Percentiles rank a stretch among this genome's conserved stretches.
Conservation (phyloP, 2,329 filamentous ascomycete genomes). For the Clarireedia paspali region DNA sequence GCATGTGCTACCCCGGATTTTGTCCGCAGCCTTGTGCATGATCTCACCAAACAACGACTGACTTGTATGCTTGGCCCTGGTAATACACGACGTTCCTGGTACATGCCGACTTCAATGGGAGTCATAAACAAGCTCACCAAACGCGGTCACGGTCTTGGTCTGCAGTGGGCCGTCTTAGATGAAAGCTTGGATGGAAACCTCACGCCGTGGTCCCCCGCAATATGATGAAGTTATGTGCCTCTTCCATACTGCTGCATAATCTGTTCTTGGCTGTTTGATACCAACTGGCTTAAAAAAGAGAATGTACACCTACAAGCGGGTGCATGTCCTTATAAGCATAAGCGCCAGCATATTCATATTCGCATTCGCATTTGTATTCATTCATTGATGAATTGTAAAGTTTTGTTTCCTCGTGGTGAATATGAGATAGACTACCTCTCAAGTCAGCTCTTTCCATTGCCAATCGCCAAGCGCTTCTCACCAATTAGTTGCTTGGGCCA, state of each 20-base stretch:
- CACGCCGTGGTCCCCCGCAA: conserved; percentile 1
- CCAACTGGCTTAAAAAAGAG: background rate
- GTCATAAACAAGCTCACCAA: background rate
- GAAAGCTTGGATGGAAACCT: conserved; percentile 6
- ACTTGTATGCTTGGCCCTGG: background rate
- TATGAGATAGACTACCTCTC: background rate
- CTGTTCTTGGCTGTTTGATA: no score
- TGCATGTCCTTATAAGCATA: background rate
- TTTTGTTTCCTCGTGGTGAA: background rate
- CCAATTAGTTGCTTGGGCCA: background rate
- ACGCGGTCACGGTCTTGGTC: background rate
- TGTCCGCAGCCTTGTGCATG: conserved; percentile 13
- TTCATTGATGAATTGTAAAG: no score
- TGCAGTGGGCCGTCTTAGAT: conserved; percentile 7
- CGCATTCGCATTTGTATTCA: no score
- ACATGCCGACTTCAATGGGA: background rate
- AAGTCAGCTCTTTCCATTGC: background rate
- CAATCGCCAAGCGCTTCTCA: background rate
- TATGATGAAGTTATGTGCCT: background rate
- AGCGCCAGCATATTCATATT: background rate
- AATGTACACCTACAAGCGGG: background rate
- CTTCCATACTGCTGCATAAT: no score
- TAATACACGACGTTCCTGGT: background rate
- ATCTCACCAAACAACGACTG: conserved; percentile 12
- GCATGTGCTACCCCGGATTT: conserved; percentile 11